These are phyloP conservation scores for Umbellularia californica DNA, from an alignment of 164 flowering plant genomes.

Conservation along the genomic window DNA sequence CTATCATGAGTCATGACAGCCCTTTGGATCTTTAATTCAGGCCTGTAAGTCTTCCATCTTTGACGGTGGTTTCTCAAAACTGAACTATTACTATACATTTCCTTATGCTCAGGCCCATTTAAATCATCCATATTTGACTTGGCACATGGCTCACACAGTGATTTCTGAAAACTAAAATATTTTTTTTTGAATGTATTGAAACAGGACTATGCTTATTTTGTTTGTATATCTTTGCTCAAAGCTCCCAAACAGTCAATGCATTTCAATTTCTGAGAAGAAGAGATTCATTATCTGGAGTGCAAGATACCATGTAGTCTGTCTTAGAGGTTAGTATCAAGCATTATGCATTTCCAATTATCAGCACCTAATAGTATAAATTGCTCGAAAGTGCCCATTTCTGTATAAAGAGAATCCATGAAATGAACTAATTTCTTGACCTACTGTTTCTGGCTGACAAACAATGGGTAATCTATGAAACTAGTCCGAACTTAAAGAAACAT, in stretches of 20 bases:
- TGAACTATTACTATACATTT: neutral
- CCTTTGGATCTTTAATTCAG: neutral
- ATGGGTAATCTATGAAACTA: no score
- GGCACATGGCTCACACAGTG: neutral
- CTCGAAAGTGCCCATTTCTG: neutral
- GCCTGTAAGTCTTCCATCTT: neutral
- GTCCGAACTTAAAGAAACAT: no score
- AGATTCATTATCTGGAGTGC: slow-evolving; percentile 25
- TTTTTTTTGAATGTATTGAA: slow-evolving; percentile 11
- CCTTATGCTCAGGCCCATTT: neutral
- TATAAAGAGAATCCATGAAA: neutral
- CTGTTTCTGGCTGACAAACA: no score
- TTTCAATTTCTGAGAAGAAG: slow-evolving; percentile 29
- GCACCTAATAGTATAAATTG: no score
- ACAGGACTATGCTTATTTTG: slow-evolving; percentile 88
- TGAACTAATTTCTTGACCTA: no score
- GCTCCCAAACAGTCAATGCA: slow-evolving; percentile 31
- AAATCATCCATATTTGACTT: neutral
- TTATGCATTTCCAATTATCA: neutral
- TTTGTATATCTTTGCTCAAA: slow-evolving; percentile 48
- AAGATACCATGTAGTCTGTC: slow-evolving; percentile 29
- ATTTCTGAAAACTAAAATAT: neutral
- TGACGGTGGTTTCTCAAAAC: neutral
- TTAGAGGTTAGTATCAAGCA: neutral
- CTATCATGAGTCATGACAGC: neutral